Conservation (phyloP, 331 rosid species). For the Stylosanthes scabra region DNA sequence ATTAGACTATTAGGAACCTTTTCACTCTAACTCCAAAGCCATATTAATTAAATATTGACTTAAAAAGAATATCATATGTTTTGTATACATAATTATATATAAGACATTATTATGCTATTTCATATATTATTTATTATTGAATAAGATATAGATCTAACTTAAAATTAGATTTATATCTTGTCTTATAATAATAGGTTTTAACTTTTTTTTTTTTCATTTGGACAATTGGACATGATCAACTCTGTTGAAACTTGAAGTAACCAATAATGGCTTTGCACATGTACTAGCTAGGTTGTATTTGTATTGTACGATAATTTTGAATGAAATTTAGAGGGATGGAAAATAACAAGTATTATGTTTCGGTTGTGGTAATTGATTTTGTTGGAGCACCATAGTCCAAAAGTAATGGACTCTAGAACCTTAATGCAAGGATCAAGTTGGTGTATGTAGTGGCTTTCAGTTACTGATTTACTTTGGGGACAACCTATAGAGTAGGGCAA, state of each 20-base stretch:
- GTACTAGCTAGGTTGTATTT: not conserved
- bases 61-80: too few species aligned
- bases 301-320: not conserved
- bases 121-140: too few species aligned
- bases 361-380: not conserved
- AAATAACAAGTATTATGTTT: not conserved
- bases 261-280: not conserved
- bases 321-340: not conserved
- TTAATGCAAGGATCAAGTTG: not conserved
- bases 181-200: too few species aligned
- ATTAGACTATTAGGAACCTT: too few species aligned
- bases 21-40: too few species aligned
- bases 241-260: not conserved
- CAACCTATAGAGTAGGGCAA: constrained; percentile 9
- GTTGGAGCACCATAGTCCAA: not conserved
- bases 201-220: too few species aligned
- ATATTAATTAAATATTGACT: too few species aligned
- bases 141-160: too few species aligned
- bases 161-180: too few species aligned
- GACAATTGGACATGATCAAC: too few species aligned
- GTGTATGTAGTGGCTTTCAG: not conserved
- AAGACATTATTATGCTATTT: too few species aligned
- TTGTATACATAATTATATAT: too few species aligned
- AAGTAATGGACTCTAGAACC: not conserved
- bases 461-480: not conserved